Percentiles rank a stretch among this genome's conserved stretches.
Conservation (phyloP, 441 rosid genomes). For the Croton laevigatus region DNA sequence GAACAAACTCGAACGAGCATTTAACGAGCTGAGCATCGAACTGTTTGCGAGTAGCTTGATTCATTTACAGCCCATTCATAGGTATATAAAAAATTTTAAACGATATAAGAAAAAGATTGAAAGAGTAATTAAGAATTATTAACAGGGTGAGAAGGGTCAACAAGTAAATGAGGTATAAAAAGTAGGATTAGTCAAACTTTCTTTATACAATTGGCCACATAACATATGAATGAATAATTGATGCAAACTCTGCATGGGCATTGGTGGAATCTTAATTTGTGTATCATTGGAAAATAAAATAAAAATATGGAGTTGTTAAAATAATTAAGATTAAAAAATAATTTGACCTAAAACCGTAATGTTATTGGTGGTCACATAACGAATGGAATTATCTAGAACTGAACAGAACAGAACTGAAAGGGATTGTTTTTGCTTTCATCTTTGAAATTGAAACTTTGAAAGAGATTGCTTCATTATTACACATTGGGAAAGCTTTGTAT, state of each 20-base stretch:
- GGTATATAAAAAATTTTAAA: too few species aligned
- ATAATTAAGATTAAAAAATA: slow-evolving; percentile 8
- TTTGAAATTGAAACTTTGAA: not conserved
- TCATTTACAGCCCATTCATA: too few species aligned
- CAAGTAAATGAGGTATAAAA: slow-evolving; percentile 14
- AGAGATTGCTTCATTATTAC: not conserved
- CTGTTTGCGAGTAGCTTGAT: too few species aligned
- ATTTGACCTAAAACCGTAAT: slow-evolving; percentile 18
- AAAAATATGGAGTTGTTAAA: slow-evolving; percentile 9
- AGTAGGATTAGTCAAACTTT: slow-evolving; percentile 5
- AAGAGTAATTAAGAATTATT: too few species aligned
- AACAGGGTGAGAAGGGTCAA: slow-evolving; percentile 22
- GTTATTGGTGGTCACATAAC: not conserved
- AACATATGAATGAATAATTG: not conserved
- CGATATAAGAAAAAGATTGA: too few species aligned
- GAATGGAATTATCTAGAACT: not conserved
- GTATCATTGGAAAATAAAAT: not conserved
- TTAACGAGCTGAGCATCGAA: too few species aligned
- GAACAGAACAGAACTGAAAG: too few species aligned
- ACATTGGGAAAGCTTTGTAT: not conserved
- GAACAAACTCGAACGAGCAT: too few species aligned
- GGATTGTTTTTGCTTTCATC: not conserved
- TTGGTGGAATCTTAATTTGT: not conserved
- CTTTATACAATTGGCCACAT: not conserved
- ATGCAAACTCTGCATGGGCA: not conserved